These are phyloP conservation scores for Fusarium sp. DNA, from an alignment of 2,329 filamentous ascomycete genomes.

Conservation along the genomic window DNA sequence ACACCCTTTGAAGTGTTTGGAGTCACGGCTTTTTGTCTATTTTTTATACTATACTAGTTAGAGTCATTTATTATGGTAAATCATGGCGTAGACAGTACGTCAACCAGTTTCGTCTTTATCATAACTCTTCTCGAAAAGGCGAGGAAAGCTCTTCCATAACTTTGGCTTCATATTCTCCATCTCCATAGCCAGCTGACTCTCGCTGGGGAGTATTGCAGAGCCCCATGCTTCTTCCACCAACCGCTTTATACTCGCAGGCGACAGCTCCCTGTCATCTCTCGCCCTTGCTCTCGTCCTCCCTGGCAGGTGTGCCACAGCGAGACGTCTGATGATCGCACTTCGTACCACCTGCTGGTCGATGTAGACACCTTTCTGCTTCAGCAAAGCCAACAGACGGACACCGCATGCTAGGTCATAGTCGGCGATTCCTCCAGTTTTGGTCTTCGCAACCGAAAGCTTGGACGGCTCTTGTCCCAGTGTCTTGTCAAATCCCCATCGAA, in stretches of 20 bases:
- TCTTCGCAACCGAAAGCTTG: slow-evolving; percentile 15
- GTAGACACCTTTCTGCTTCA: slow-evolving; percentile 51
- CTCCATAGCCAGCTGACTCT: slow-evolving; percentile 39
- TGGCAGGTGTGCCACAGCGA: slow-evolving; percentile 46
- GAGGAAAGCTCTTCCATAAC: slow-evolving; percentile 47
- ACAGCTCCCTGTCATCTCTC: slow-evolving; percentile 49
- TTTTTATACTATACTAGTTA: slow-evolving; percentile 35
- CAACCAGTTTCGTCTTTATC: slow-evolving; percentile 26
- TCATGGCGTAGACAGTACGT: neutral
- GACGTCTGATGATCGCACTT: slow-evolving; percentile 45
- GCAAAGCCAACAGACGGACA: slow-evolving; percentile 50
- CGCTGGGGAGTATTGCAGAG: slow-evolving; percentile 44
- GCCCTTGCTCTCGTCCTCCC: slow-evolving; percentile 44
- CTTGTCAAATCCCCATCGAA: slow-evolving; percentile 60
- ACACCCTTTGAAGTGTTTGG: slow-evolving; percentile 42
- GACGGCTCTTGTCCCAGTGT: slow-evolving; percentile 44
- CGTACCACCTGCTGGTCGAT: slow-evolving; percentile 50
- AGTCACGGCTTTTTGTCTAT: slow-evolving; percentile 42
- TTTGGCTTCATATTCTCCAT: slow-evolving; percentile 47
- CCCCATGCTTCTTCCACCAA: slow-evolving; percentile 53
- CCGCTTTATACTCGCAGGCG: slow-evolving; percentile 45
- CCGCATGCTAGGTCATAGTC: slow-evolving; percentile 52
- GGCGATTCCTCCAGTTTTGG: slow-evolving; percentile 22
- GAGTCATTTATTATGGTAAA: slow-evolving; percentile 19
- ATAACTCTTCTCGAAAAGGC: slow-evolving; percentile 45